Base-by-base conservation (phyloP, 495 filamentous ascomycete species). In the Daldinia bambusicola region DNA sequence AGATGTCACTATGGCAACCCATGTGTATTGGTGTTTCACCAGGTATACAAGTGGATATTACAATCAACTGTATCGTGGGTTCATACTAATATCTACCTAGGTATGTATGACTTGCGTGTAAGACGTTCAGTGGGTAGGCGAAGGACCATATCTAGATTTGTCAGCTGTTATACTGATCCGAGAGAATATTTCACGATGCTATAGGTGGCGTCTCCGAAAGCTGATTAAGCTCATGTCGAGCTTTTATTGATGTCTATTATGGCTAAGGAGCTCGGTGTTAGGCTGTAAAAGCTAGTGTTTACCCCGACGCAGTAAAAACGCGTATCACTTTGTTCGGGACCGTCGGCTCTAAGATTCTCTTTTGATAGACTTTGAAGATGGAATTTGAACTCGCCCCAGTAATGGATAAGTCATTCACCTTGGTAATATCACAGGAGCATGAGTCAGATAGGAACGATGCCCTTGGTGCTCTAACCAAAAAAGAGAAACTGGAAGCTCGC, bases 191-290 rank as follows among this genome's bases (percentile, higher is more conserved):
- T 16, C 8, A 57, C 43, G 31, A 72, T 66, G 18, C 20, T 60
- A 22, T 32, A 51, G 37, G 52, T 48, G 16, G 14, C 38, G 41
- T 18, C 18, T 31, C 45, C 53, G 62, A 61, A 65, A 69, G 70
- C 66, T 69, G 66, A 73, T 69, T 66, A 62, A 62, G 70, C 66
- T 68, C 61, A 61, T 52, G 61, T 61, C 65, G 65, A 56, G 52
- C 34, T 62, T 69, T 36, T 51, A 66, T 58, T 26, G 61, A 65
- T 61, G 34, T 32, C 36, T 9, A 13, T 40, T 62, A 55, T 51
- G 61, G 38, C 63, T 31, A 48, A 20, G 26, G 18, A 63, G 51
- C 38, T 66, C 57, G 26, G 3, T 26, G 26, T 26, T 51, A 50
- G 16, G 62, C 53, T 66, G 52, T 60, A 55, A 48, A 32, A 45